Conservation (phyloP, 371 early-diverging fungal species). For the Circinella umbellata region DNA sequence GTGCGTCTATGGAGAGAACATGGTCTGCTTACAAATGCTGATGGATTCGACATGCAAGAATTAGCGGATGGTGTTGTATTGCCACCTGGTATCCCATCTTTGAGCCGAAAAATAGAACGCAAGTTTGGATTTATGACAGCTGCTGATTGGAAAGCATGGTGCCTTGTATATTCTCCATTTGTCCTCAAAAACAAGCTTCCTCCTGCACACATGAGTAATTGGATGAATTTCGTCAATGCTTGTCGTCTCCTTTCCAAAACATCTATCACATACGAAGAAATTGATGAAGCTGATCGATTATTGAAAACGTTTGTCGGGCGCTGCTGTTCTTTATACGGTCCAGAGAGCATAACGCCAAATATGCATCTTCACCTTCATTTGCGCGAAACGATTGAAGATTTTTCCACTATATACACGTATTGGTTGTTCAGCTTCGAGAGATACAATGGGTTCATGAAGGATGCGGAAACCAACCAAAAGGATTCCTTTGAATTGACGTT, state of each 20-base stretch:
- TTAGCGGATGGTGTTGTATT: not conserved
- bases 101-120: not conserved
- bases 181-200: not conserved
- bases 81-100: not conserved
- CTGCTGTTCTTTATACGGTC: not conserved
- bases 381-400: not conserved
- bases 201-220: not conserved
- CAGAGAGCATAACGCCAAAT: not conserved
- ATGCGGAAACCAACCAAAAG: constrained; percentile 7
- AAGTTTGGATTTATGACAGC: constrained; percentile 7
- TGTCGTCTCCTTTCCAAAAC: constrained; percentile 2
- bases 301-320: not conserved
- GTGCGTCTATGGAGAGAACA: not conserved
- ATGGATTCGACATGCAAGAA: not conserved
- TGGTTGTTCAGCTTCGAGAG: constrained; percentile 13
- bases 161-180: not conserved
- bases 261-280: not conserved
- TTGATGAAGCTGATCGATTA: not conserved
- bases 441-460: constrained; percentile 9
- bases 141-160: constrained; percentile 12
- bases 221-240: constrained; percentile 14
- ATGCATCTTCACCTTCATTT: constrained; percentile 17
- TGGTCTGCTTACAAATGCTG: not conserved
- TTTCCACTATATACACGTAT: constrained; percentile 4
- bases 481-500: constrained; percentile 6